Evolutionary conservation across 2,329 filamentous ascomycete genomes (phyloP), one percentile per base, ranked within the genome.

Genomic region (Cyphellophora europaea): DNA sequence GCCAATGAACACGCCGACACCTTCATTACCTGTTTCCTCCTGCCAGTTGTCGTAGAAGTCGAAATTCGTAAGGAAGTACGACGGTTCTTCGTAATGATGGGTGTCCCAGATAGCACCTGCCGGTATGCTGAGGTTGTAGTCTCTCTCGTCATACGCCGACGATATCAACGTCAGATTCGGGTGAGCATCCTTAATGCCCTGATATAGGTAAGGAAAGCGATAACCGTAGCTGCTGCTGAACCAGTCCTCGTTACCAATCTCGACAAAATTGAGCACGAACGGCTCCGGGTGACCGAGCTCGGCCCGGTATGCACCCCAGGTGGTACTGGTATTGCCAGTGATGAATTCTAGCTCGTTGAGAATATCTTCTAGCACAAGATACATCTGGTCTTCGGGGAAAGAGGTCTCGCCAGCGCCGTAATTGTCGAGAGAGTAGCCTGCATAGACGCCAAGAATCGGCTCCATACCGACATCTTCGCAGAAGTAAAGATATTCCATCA

Each of bases 221-320:
- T 71, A 65, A 32, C 66, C 62, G 48, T 67, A 71, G 5, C 67
- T 63, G 2, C 63, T 54, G 52, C 62, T 68, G 4, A 69, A 63
- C 61, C 71, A 72, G 47, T 82, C 78, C 51, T 82, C 78, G 51
- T 82, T 82, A 39, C 79, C 78, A 28, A 82, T 58, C 54, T 82
- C 78, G 36, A 82, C 72, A 45, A 71, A 77, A 8, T 68, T 61
- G 32, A 82, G 59, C 13, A n/a, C 19, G 58, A 74, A 82, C 0
- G 78, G 77, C 39, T 74, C 63, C 0, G 73, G 66, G 46, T 79
- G 71, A 3, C 78, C 78, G 2, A 77, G 62, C 28, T 67, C 56
- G 5, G 74, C 74, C 12, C 77, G 72, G 5, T 67, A 55, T 3
- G 67, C 62, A 23, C 56, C 55, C n/a, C 50, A 56, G 6, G 44